Base-by-base conservation (phyloP, 176 grass and related monocot genomes). In the Eremochloa ophiuroides region DNA sequence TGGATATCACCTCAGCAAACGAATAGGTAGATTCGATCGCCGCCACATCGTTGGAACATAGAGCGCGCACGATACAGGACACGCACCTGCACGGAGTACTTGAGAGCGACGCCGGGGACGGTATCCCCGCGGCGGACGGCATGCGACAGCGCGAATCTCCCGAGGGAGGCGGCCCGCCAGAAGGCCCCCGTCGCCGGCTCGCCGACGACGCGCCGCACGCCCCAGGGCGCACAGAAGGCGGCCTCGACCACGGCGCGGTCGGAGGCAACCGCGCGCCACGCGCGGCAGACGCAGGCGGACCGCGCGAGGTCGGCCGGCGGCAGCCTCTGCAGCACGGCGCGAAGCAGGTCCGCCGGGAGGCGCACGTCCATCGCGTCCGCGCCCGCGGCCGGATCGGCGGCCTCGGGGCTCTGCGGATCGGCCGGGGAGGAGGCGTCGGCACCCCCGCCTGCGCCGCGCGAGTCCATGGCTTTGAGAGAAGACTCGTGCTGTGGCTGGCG, bases 21-120 rank as follows among this genome's bases (percentile, higher is more conserved):
- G 51, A 61, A 30, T 7, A 26, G 22, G 25, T 69, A 22, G 14
- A 27, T 10, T n/a, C n/a, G n/a, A n/a, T n/a, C n/a, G n/a, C n/a
- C 63, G 22, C 6, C 18, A 20, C 4, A 26, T 40, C 29, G 1
- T 79, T 48, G 41, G 75, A 30, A 76, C 6, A 2, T 9, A 27
- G 12, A 66, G 25, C 4, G 64, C 16, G 7, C 0, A 14, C 14
- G 39, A 43, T 70, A 43, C 39, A 70, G 23, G 30, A 26, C 27
- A 60, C 7, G 6, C 83, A 95, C 92, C 92, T 95, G 92, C 33
- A 98, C 86, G 16, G 95, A 93, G 20, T 95, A 98, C 88, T 91
- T 98, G 75, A 98, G 82, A 58, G 92, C 95, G 41, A 98, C 37
- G 50, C 92, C 77, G 33, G 88, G 75, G 14, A 98, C 90, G 34